Conservation (phyloP, 352 stramenopile genomes). For the Phytophthora pini region DNA sequence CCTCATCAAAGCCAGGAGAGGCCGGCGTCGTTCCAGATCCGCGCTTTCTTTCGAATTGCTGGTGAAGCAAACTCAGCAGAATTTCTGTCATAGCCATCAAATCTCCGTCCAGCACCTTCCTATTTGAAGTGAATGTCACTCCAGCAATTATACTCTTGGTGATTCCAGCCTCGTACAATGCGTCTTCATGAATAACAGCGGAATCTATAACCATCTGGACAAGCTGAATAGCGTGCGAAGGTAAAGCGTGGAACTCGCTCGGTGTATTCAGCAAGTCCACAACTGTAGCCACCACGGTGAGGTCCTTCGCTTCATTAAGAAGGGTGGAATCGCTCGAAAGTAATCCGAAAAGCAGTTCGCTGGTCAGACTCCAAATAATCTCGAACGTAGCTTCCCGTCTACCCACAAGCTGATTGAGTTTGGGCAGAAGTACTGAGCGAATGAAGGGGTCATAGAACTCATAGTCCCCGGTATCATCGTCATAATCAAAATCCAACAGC, state of each 20-base stretch:
- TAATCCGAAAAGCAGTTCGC: constrained; percentile 58
- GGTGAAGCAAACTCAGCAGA: constrained; percentile 45
- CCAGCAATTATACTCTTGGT: constrained; percentile 28
- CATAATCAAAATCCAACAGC: constrained; percentile 57
- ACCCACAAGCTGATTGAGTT: constrained; percentile 36
- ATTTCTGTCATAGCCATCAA: constrained; percentile 44
- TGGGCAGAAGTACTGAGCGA: constrained; percentile 52
- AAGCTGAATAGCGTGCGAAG: constrained; percentile 42
- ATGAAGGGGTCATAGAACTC: constrained; percentile 47
- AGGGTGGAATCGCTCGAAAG: constrained; percentile 44
- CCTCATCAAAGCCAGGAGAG: constrained; percentile 37
- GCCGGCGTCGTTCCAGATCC: constrained; percentile 1
- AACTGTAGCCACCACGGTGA: constrained; percentile 32
- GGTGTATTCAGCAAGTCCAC: constrained; percentile 46
- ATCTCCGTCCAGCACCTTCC: constrained; percentile 5
- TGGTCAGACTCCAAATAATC: constrained; percentile 54
- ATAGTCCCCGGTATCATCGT: constrained; percentile 22
- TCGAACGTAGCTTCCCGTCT: constrained; percentile 30
- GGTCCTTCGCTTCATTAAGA: constrained; percentile 24
- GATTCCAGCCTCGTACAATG: constrained; percentile 47
- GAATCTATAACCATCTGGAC: constrained; percentile 44
- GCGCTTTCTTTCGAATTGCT: constrained; percentile 38
- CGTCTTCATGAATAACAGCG: constrained; percentile 11
- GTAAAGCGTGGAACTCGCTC: constrained; percentile 33
- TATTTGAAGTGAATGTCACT: constrained; percentile 33